Evolutionary conservation across 2,329 filamentous ascomycete genomes (phyloP), one percentile per base, ranked within the genome.

Genomic region (Fusarium buharicum): DNA sequence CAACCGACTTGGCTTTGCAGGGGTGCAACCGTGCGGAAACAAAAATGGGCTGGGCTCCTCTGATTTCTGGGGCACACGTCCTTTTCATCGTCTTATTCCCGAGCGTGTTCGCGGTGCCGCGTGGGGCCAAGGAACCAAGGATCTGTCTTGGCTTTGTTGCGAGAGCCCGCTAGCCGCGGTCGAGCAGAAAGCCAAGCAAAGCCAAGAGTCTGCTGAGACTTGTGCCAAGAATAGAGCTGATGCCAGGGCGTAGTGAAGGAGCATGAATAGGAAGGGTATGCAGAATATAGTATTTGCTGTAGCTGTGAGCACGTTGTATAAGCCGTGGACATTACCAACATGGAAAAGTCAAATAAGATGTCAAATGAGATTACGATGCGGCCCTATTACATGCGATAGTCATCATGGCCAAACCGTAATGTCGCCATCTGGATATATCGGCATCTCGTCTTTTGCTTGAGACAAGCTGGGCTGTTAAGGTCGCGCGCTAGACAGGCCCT

Each of bases 1-100:
- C 64, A 76, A 67, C 75, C 75, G 75, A 74, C 75, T 76, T 77
- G 74, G 74, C 73, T 67, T 54, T 63, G 46, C 63, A 59, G 69
- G 70, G 54, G 44, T 16, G 57, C 30, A 48, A 6, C 27, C 41
- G 27, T 18, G 43, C 28, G 48, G 52, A 58, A 59, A 64, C 61
- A 65, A 56, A 49, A 51, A 48, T 48, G 53, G 52, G 49, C 24
- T 45, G 36, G 20, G 61, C 49, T 55, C 27, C 12, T 67, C 55
- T 67, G 57, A 61, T 70, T 24, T 61, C 63, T 70, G 67, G 60
- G 64, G 67, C 55, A 54, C 59, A 51, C 46, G 44, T 67, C 62
- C 62, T 67, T 62, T 50, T 45, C 62, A 66, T 50, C 20, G 41
- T 58, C 48, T 69, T 70, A 70, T 70, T 70, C 66, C 68, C 68